phyloP scores from a whole-genome alignment of 2,329 filamentous ascomycete species.

The Colletotrichum ledebouriae region DNA sequence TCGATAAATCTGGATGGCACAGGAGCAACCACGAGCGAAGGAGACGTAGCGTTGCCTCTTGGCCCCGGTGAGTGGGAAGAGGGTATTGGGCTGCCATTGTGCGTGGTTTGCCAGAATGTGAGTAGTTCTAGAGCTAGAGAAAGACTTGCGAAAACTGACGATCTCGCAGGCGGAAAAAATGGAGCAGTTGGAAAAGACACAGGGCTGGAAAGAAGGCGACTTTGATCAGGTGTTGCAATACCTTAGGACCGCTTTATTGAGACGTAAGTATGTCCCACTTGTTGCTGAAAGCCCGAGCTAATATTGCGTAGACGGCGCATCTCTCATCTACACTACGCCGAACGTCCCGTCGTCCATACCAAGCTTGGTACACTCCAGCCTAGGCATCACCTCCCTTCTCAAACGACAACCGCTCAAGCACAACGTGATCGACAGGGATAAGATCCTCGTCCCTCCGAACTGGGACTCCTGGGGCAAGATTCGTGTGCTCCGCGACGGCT shows the following conservation, averaged over 20 bases:
- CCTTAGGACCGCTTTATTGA: constrained; percentile 87
- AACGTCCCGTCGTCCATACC: constrained; percentile 83
- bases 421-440: constrained; percentile 93
- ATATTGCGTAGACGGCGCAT: constrained; percentile 76
- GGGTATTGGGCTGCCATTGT: constrained; percentile 85
- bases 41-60: constrained; percentile 79
- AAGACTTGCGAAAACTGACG: constrained; percentile 44
- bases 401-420: constrained; percentile 85
- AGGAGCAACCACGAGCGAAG: constrained; percentile 69
- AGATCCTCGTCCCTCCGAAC: constrained; percentile 93
- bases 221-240: constrained; percentile 97
- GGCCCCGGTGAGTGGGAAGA: constrained; percentile 96
- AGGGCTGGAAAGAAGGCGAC: constrained; percentile 94
- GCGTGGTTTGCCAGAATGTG: constrained; percentile 96
- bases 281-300: constrained; percentile 40
- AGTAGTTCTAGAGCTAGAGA: constrained; percentile 48
- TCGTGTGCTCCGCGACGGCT: constrained; percentile 88
- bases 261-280: constrained; percentile 69
- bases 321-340: constrained; percentile 86
- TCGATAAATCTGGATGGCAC: constrained; percentile 74
- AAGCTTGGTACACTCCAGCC: constrained; percentile 84
- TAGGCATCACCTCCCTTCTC: constrained; percentile 87
- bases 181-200: constrained; percentile 88
- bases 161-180: constrained; percentile 81
- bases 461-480: constrained; percentile 99